phyloP scores from a whole-genome alignment of 768 basidiomycete species.

The Leucocoprinus sp. region DNA sequence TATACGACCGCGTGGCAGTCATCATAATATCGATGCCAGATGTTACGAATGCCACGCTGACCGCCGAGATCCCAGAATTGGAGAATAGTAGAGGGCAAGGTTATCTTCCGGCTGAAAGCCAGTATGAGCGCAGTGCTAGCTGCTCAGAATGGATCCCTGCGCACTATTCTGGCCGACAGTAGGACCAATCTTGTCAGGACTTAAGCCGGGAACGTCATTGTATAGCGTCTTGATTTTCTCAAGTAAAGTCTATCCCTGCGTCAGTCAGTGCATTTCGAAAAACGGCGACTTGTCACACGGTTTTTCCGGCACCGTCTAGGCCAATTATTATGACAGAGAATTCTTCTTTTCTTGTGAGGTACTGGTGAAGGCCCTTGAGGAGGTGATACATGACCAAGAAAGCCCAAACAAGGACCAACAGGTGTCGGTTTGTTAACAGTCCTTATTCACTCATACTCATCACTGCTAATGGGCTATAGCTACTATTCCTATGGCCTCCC shows the following conservation, averaged over 20 bases:
- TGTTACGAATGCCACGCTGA: slow-evolving; percentile 85
- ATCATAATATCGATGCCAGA: slow-evolving; percentile 93
- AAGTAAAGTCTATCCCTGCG: slow-evolving; percentile 58
- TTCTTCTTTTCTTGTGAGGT: slow-evolving; percentile 85
- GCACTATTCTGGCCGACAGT: slow-evolving; percentile 97
- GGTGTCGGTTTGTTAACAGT: slow-evolving; percentile 10
- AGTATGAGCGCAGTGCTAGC: neutral
- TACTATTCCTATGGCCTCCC: slow-evolving; percentile 66
- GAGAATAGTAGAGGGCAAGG: slow-evolving; percentile 85
- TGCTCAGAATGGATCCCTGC: slow-evolving; percentile 18
- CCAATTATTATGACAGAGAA: slow-evolving; percentile 95
- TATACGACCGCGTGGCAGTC: slow-evolving; percentile 97
- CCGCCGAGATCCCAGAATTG: slow-evolving; percentile 98
- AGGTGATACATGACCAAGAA: slow-evolving; percentile 76
- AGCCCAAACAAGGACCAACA: slow-evolving; percentile 21
- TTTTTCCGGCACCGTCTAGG: slow-evolving; percentile 88
- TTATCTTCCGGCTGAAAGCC: slow-evolving; percentile 78
- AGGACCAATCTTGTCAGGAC: slow-evolving; percentile 89
- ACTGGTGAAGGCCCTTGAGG: slow-evolving; percentile 84
- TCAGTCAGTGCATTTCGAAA: slow-evolving; percentile 1
- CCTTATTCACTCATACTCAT: slow-evolving; percentile 13
- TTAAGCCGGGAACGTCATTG: slow-evolving; percentile 78
- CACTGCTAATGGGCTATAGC: slow-evolving; percentile 36
- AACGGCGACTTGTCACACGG: slow-evolving; percentile 36
- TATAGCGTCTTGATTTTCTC: slow-evolving; percentile 94